Evolutionary conservation across 495 filamentous ascomycete genomes (phyloP), one percentile per base, ranked within the genome.

Genomic region (Daldinia grandis): DNA sequence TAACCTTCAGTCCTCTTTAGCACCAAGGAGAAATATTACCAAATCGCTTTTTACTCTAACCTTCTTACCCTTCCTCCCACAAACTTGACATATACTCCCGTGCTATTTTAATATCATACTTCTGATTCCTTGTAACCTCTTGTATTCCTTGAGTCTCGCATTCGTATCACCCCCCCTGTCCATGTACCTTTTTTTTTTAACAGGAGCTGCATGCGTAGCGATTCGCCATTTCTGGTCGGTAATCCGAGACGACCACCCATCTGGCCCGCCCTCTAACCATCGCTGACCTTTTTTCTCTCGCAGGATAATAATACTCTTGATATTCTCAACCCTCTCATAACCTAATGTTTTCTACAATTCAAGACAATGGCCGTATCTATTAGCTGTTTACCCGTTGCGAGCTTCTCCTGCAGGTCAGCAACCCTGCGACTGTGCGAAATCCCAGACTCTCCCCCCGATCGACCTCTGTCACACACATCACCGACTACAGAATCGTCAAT

Each of bases 1-100:
- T 71, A 63, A 35, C 69, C 58, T 72, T 67, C 58, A 68, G 55
- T 61, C 47, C 59, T 47, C 51, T 55, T 57, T 42, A 68, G 65
- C 65, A 73, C 65, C 60, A 65, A 51, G 62, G 28, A 57, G 44
- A 53, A 73, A 66, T 65, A 73, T 73, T 73, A 64, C 64, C 70
- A 73, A 73, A 64, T 73, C 65, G 58, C 21, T 10, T 51, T 49
- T 58, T 47, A 12, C 42, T 47, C 35, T 37, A 58, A 60, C 56
- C 53, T 53, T 68, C 49, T 51, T 58, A 33, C 63, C 56, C 59
- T 73, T 21, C 65, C 27, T 73, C 65, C 61, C 61, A 64, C 69
- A 72, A 60, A 63, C 62, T 64, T 57, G 35, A 33, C 19, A 37
- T 15, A 50, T 33, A 4, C 21, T 51, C 33, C 59, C 44, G n/a